A percentile compares a stretch with the other conserved stretches of the same genome.
Conservation (phyloP, 2,329 filamentous ascomycete genomes). For the Drechslerella dactyloides region DNA sequence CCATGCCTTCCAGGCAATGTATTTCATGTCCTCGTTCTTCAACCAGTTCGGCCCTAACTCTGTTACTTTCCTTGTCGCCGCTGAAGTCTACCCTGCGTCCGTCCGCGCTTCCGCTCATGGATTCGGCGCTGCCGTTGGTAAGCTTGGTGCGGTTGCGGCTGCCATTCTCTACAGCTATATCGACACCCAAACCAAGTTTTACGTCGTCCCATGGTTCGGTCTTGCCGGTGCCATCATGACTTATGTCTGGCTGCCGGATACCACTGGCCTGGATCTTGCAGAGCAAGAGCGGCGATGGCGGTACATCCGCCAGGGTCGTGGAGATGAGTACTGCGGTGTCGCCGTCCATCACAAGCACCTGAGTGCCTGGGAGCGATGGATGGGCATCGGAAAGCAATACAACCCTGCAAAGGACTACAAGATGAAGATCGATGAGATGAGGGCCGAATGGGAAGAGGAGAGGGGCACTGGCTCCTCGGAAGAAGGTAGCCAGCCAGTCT, state of each 20-base stretch:
- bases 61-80: constrained; percentile 93
- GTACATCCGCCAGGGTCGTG: constrained; percentile 79
- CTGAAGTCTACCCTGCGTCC: constrained; percentile 93
- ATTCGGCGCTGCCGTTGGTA: constrained; percentile 89
- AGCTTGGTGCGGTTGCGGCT: constrained; percentile 83
- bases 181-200: constrained; percentile 79
- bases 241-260: constrained; percentile 88
- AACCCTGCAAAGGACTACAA: constrained; percentile 81
- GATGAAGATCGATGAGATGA: constrained; percentile 83
- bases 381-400: constrained; percentile 80
- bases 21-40: constrained; percentile 97
- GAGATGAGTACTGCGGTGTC: constrained; percentile 86
- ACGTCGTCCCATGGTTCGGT: constrained; percentile 94
- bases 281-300: constrained; percentile 94
- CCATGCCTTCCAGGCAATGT: constrained; percentile 95
- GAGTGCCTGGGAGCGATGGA: constrained; percentile 82
- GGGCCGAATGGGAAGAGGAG: constrained; percentile 64
- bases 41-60: constrained; percentile 98
- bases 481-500: constrained; percentile 17
- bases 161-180: constrained; percentile 96
- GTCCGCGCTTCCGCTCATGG: constrained; percentile 93
- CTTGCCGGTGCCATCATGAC: constrained; percentile 84
- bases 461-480: constrained; percentile 22
- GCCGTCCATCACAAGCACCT: constrained; percentile 89
- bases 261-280: constrained; percentile 93